phyloP scores from a whole-genome alignment of 768 basidiomycete species.

The Xerocomellus dryophilus region DNA sequence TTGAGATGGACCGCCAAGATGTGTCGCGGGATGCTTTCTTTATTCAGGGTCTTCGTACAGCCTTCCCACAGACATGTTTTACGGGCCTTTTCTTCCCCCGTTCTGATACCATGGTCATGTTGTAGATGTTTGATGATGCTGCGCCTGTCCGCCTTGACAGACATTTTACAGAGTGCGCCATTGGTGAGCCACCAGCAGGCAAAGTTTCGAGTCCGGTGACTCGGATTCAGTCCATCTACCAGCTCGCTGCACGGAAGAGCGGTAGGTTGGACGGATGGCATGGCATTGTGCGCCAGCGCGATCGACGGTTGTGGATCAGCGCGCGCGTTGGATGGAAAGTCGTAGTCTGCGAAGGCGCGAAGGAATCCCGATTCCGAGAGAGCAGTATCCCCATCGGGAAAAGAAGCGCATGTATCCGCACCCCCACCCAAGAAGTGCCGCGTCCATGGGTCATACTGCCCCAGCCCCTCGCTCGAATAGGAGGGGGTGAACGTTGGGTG shows the following conservation, averaged over 20 bases:
- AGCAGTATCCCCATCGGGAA: not conserved
- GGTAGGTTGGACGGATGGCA: not conserved
- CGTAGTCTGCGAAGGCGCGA: not conserved
- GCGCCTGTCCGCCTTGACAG: conserved; percentile 10
- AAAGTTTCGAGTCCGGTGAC: not conserved
- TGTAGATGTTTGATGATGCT: conserved; percentile 20
- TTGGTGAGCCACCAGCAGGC: conserved; percentile 15
- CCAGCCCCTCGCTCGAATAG: not conserved
- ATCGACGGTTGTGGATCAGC: not conserved
- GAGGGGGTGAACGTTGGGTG: not conserved
- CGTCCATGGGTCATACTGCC: not conserved
- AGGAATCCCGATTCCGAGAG: not conserved
- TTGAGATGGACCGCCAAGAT: conserved; percentile 26
- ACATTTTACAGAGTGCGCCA: conserved; percentile 1
- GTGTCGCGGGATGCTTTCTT: conserved; percentile 29
- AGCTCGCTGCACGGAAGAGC: not conserved
- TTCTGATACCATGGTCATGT: conserved; percentile 4
- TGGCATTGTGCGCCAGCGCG: not conserved
- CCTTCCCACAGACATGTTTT: conserved; percentile 19
- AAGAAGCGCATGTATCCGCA: not conserved
- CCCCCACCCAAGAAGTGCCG: not conserved
- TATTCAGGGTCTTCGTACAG: conserved; percentile 23
- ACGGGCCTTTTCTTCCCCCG: conserved; percentile 17
- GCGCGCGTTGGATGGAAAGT: not conserved
- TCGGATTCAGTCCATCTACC: not conserved